phyloP scores from a whole-genome alignment of 352 stramenopile genomes.

The Thraustochytrium sp. region DNA sequence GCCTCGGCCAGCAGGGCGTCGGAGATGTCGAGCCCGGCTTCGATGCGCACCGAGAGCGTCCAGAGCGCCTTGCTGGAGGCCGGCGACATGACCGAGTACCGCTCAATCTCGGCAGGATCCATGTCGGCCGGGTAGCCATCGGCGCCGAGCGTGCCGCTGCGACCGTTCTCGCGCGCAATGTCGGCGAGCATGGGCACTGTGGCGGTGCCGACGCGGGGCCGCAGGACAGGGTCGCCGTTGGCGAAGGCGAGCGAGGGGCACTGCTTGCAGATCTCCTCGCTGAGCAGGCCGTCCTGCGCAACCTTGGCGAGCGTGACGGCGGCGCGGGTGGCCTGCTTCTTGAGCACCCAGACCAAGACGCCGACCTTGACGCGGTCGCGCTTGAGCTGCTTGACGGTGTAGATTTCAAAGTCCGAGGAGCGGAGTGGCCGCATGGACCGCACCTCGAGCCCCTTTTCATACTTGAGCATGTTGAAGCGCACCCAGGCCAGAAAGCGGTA shows the following conservation, averaged over 20 bases:
- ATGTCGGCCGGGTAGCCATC: no score
- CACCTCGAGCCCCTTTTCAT: constrained; percentile 22
- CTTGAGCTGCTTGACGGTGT: not conserved
- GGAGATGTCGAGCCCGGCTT: constrained; percentile 20
- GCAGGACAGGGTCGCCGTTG: not conserved
- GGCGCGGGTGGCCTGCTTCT: not conserved
- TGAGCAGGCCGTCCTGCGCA: not conserved
- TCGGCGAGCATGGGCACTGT: not conserved
- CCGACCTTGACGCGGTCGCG: not conserved
- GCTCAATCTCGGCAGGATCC: not conserved
- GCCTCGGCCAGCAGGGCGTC: not conserved
- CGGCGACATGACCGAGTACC: constrained; percentile 20
- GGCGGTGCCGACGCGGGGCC: not conserved
- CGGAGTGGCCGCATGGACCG: not conserved
- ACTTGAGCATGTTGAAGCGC: not conserved
- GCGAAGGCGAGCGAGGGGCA: not conserved
- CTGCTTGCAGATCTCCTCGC: not conserved
- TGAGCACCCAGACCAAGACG: not conserved
- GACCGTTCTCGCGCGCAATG: not conserved
- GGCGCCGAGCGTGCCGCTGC: no score
- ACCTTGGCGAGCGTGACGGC: not conserved
- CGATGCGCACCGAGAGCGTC: constrained; percentile 15
- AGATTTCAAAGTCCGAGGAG: constrained; percentile 11
- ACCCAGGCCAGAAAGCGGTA: not conserved
- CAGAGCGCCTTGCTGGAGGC: constrained; percentile 7